Evolutionary conservation across 2,329 filamentous ascomycete species (phyloP).

Genomic region (Fusarium dimerum): DNA sequence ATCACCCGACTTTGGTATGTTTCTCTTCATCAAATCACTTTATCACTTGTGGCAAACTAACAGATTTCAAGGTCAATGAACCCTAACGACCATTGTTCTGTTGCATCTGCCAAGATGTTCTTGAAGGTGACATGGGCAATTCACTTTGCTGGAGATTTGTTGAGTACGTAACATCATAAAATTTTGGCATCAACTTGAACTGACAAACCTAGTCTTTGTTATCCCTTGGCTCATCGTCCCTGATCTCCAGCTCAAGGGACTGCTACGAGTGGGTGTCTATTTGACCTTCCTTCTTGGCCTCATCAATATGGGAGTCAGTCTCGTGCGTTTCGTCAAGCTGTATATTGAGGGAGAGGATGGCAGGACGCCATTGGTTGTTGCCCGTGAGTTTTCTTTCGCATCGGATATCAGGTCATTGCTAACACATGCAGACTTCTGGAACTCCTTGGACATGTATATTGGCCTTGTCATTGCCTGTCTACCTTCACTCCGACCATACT

Average conservation of each 20-base stretch:
- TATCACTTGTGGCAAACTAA: no score
- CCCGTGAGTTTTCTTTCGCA: not conserved
- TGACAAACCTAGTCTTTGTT: constrained; percentile 5
- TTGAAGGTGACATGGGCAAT: constrained; percentile 8
- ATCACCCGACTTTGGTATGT: not conserved
- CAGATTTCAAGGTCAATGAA: no score
- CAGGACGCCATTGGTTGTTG: not conserved
- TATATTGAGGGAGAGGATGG: not conserved
- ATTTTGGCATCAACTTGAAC: fast-evolving
- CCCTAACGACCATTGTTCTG: not conserved
- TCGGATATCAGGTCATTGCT: not conserved
- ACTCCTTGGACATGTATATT: constrained; percentile 6
- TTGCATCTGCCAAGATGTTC: not conserved
- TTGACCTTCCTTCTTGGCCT: constrained; percentile 14
- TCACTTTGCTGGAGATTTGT: constrained; percentile 13
- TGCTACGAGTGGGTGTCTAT: constrained; percentile 3
- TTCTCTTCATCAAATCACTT: no score
- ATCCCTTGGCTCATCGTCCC: constrained; percentile 10
- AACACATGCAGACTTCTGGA: constrained; percentile 8
- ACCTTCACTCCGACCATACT: constrained; percentile 13
- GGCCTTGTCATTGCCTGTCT: constrained; percentile 14
- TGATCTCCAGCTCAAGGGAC: constrained; percentile 12
- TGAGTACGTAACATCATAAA: constrained; percentile 3
- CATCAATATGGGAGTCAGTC: constrained; percentile 9
- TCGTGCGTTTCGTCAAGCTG: constrained; percentile 8